phyloP scores from a whole-genome alignment of 306 rosid species.

The Benincasa hispida region DNA sequence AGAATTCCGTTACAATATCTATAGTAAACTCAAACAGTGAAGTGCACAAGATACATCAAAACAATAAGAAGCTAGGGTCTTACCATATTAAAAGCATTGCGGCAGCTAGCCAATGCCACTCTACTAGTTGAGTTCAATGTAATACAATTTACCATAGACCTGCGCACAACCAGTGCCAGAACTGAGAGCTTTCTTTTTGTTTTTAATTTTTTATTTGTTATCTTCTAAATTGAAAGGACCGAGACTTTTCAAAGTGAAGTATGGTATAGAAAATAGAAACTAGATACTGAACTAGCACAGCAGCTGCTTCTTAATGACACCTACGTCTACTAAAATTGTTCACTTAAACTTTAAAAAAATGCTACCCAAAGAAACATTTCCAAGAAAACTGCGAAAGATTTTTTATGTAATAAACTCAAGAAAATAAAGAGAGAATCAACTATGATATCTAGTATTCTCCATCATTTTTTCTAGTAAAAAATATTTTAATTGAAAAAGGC shows the following conservation, averaged over 20 bases:
- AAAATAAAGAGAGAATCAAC: neutral
- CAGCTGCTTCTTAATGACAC: neutral
- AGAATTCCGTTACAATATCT: neutral
- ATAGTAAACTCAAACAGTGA: neutral
- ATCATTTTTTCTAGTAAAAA: neutral
- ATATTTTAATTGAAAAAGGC: neutral
- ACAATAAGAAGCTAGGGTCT: slow-evolving; percentile 13
- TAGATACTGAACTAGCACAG: neutral
- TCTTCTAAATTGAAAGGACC: neutral
- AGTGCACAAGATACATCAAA: neutral
- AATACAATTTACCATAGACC: slow-evolving; percentile 95
- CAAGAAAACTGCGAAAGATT: neutral
- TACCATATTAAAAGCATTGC: slow-evolving; percentile 93
- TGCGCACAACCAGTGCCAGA: slow-evolving; percentile 17
- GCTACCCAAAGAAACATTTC: too few species aligned
- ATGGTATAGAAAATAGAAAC: neutral
- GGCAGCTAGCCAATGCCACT: slow-evolving; percentile 87
- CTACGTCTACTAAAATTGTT: neutral
- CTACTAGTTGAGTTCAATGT: slow-evolving; percentile 82
- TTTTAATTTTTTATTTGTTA: too few species aligned
- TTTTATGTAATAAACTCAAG: neutral
- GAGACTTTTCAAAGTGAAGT: neutral
- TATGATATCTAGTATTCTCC: neutral
- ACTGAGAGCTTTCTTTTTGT: neutral
- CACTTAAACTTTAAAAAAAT: neutral